Conservation (phyloP, 2,329 filamentous ascomycete species). For the Cladophialophora psammophila region DNA sequence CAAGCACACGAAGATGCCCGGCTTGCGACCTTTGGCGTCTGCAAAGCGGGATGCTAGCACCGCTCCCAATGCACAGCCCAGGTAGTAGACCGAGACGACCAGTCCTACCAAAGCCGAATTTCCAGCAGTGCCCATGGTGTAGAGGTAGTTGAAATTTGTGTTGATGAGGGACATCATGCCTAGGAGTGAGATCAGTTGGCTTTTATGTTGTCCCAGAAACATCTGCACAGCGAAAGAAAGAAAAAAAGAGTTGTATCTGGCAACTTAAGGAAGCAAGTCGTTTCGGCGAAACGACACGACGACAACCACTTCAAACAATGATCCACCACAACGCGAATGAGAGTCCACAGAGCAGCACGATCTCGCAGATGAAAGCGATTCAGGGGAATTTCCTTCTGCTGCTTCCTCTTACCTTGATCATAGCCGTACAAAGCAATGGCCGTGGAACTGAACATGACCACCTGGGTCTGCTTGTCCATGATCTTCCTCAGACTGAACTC, state of each 20-base stretch:
- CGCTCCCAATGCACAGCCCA: slow-evolving; percentile 66
- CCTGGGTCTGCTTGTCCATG: slow-evolving; percentile 53
- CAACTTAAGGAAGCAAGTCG: not conserved
- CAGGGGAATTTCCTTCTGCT: not conserved
- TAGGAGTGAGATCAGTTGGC: slow-evolving; percentile 6
- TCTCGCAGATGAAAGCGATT: not conserved
- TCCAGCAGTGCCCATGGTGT: slow-evolving; percentile 63
- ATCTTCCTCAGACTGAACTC: slow-evolving; percentile 28
- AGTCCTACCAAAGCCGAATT: slow-evolving; percentile 63
- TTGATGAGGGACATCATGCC: slow-evolving; percentile 65
- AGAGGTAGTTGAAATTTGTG: slow-evolving; percentile 62
- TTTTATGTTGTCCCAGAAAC: not conserved
- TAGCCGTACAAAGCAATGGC: slow-evolving; percentile 64
- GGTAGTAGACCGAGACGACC: slow-evolving; percentile 68
- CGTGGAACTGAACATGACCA: slow-evolving; percentile 61
- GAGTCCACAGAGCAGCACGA: no score
- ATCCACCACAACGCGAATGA: not conserved
- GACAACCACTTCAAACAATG: not conserved
- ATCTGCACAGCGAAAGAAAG: not conserved
- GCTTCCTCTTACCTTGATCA: slow-evolving; percentile 44
- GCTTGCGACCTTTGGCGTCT: slow-evolving; percentile 62
- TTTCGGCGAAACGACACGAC: not conserved
- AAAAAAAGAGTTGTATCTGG: not conserved
- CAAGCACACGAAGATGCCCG: slow-evolving; percentile 63
- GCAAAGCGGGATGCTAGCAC: slow-evolving; percentile 64